phyloP scores from a whole-genome alignment of 805 yeast species.

The Kazachstania kunashirensis region DNA sequence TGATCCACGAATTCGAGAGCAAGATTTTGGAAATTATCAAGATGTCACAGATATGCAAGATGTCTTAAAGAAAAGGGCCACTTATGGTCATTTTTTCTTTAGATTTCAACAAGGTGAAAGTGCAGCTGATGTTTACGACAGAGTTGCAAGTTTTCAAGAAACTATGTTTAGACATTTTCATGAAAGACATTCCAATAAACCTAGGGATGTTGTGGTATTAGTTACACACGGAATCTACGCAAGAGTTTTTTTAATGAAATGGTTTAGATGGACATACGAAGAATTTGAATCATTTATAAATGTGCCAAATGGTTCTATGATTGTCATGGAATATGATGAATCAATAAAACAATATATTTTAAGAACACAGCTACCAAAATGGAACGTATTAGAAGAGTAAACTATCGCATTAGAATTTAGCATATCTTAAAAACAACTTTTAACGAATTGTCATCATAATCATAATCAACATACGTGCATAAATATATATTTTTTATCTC shows the following conservation, averaged over 20 bases:
- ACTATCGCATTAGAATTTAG: background rate
- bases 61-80: slow-evolving; percentile 76
- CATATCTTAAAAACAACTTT: background rate
- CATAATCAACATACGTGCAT: too few species aligned
- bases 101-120: slow-evolving; percentile 90
- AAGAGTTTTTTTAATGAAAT: slow-evolving; percentile 83
- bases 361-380: slow-evolving; percentile 54
- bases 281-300: slow-evolving; percentile 76
- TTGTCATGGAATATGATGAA: slow-evolving; percentile 59
- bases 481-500: too few species aligned
- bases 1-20: slow-evolving; percentile 89
- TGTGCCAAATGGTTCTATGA: slow-evolving; percentile 74
- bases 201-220: slow-evolving; percentile 72
- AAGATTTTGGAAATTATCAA: slow-evolving; percentile 92
- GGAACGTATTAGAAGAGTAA: slow-evolving; percentile 33
- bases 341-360: slow-evolving; percentile 44
- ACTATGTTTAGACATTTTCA: slow-evolving; percentile 74
- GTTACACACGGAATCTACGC: slow-evolving; percentile 95
- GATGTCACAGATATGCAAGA: slow-evolving; percentile 65
- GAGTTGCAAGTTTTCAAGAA: slow-evolving; percentile 85
- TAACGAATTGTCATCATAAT: too few species aligned
- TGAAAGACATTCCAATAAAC: slow-evolving; percentile 39
- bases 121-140: slow-evolving; percentile 91
- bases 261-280: slow-evolving; percentile 91
- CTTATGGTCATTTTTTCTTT: slow-evolving; percentile 82